Conservation (phyloP, 805 yeast species). For the Myxozyma melibiosi region DNA sequence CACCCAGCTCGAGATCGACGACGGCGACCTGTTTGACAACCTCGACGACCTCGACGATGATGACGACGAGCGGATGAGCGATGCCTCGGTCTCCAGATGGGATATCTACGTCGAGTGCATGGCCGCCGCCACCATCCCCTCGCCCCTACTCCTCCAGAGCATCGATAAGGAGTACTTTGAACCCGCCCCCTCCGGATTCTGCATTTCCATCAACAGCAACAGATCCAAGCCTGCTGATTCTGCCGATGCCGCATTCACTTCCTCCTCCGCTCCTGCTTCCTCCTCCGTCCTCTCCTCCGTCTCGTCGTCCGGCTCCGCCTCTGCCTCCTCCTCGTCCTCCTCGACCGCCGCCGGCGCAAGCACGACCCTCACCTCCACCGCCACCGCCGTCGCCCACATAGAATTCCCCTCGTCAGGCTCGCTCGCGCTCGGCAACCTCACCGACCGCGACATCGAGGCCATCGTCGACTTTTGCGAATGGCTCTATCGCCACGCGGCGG, state of each 20-base stretch:
- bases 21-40: neutral
- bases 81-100: constrained; percentile 32
- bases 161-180: constrained; percentile 24
- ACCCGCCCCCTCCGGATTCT: neutral
- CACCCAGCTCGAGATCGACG: constrained; percentile 38
- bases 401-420: constrained; percentile 85
- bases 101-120: constrained; percentile 44
- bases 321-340: too few relatives aligned
- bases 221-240: too few relatives aligned
- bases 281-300: neutral
- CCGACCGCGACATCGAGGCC: constrained; percentile 61
- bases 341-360: neutral
- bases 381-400: constrained; percentile 27
- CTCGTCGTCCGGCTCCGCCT: neutral
- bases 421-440: constrained; percentile 70
- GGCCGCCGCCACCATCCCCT: constrained; percentile 35
- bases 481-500: constrained; percentile 47
- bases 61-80: constrained; percentile 3
- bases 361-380: neutral
- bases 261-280: neutral
- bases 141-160: constrained; percentile 9
- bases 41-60: constrained; percentile 6
- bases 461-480: constrained; percentile 72
- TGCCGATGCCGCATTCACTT: too few relatives aligned
- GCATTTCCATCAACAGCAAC: too few relatives aligned